Base-by-base conservation (phyloP, 23 red algal genomes). In the Gracilaria vermiculophylla region DNA sequence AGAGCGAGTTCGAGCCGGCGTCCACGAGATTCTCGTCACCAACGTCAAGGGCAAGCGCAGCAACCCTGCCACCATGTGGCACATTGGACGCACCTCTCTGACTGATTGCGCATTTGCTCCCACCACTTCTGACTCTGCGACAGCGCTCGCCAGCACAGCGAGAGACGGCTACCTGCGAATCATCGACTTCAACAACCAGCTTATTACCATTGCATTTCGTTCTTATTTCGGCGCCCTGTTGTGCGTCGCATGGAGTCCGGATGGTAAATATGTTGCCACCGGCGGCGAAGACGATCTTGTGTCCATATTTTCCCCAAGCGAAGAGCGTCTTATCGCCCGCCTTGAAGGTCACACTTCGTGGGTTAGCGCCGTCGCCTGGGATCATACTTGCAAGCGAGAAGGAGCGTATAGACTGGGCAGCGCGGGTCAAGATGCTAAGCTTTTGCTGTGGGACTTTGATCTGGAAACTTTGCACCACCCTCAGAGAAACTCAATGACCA, bases 201-300 rank as follows among this genome's bases (percentile, higher is more conserved):
- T 81, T 56, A 77, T 75, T 21, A 51, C 85, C 1, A 55, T 89
- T 21, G 90, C 94, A 19, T 97, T 97, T 74, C 88, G 90, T 72
- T 92, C 86, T 53, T 94, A 98, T 66, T 98, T 93, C 77, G 96
- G 96, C 12, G 96, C 96, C 47, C 54, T 98, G 23, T 78, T 98
- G 24, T 95, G 92, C 61, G 92, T 92, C 29, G 57, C 86, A 64
- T 98, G 96, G 96, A 94, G 91, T 48, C 91, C 92, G 21, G 96
- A 98, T 51, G 96, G 81, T 31, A 85, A 89, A 20, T 98, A 94
- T 83, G 60, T 98, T 9, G 96, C 96, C 24, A 93, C 96, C 17
- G 96, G 96, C 52, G 96, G 96, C 29, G 96, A 98, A 74, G 96
- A 98, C 75, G 96, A 98, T 85, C 56, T 94, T 15, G 83, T 98